phyloP scores from a whole-genome alignment of 1,284 basidiomycete genomes.

The Porodaedalea pini region DNA sequence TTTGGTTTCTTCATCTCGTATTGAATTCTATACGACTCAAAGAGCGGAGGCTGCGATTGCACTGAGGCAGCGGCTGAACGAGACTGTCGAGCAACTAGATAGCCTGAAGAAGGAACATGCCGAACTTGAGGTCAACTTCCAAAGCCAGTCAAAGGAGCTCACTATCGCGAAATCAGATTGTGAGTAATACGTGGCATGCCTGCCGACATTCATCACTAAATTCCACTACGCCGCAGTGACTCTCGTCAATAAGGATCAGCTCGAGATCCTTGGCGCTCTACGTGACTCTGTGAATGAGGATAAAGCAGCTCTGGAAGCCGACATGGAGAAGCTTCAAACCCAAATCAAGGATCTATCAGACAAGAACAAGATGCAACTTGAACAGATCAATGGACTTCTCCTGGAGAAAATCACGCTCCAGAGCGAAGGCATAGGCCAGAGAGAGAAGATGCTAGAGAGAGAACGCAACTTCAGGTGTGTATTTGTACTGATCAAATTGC shows the following conservation, averaged over 20 bases:
- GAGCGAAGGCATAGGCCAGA: constrained; percentile 79
- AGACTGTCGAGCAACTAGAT: constrained; percentile 83
- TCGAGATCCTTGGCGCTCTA: constrained; percentile 77
- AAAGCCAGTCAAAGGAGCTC: constrained; percentile 65
- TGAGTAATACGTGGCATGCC: constrained; percentile 38
- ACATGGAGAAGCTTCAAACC: constrained; percentile 61
- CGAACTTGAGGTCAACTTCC: constrained; percentile 70
- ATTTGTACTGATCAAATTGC: background rate
- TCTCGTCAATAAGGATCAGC: constrained; percentile 80
- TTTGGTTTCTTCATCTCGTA: constrained; percentile 9
- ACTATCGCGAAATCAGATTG: constrained; percentile 84
- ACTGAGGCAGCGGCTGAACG: constrained; percentile 81
- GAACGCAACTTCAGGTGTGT: constrained; percentile 75
- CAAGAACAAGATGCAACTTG: constrained; percentile 87
- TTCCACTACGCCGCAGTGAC: constrained; percentile 48
- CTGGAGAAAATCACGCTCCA: constrained; percentile 92
- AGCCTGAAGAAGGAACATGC: constrained; percentile 62
- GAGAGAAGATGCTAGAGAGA: constrained; percentile 79
- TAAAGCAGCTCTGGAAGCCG: constrained; percentile 69
- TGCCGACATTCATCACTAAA: background rate
- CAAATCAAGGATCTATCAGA: constrained; percentile 74
- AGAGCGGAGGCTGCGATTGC: constrained; percentile 87
- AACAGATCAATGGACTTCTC: constrained; percentile 83
- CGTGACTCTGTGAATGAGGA: constrained; percentile 89
- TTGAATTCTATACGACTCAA: constrained; percentile 17